phyloP scores from a whole-genome alignment of 2,329 filamentous ascomycete genomes.

The Simplicillium aogashimaense region DNA sequence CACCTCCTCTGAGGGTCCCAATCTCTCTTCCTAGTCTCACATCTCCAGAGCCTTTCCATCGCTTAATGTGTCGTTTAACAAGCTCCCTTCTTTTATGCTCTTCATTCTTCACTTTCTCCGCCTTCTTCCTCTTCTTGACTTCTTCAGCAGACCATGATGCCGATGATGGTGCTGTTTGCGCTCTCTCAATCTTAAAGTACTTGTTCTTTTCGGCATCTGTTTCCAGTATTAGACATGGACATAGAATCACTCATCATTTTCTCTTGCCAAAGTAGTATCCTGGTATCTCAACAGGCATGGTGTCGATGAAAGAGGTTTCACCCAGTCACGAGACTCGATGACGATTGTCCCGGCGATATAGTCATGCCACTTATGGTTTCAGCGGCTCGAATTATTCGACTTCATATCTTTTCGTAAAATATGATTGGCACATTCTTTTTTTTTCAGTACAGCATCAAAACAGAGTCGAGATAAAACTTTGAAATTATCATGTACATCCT shows the following conservation, averaged over 20 bases:
- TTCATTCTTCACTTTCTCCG: slow-evolving; percentile 24
- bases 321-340: too few species aligned
- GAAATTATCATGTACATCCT: too few species aligned
- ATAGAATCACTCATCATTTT: slow-evolving; percentile 2
- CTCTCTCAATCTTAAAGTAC: slow-evolving; percentile 58
- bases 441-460: too few species aligned
- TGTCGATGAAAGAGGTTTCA: neutral
- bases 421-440: neutral
- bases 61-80: slow-evolving; percentile 26
- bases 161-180: slow-evolving; percentile 37
- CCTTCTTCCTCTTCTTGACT: slow-evolving; percentile 44
- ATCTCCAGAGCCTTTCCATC: slow-evolving; percentile 6
- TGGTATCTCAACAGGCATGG: slow-evolving; percentile 32
- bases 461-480: too few species aligned
- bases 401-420: neutral
- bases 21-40: too few species aligned
- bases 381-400: neutral
- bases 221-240: slow-evolving; percentile 1
- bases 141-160: slow-evolving; percentile 47
- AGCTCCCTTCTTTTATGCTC: slow-evolving; percentile 16
- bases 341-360: too few species aligned
- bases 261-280: slow-evolving; percentile 45
- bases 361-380: too few species aligned
- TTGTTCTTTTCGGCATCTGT: slow-evolving; percentile 48
- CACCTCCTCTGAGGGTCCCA: neutral